Percentiles rank a stretch among this genome's conserved stretches.
phyloP scores from a whole-genome alignment of 768 basidiomycete species.

The Lentinula raphanica region DNA sequence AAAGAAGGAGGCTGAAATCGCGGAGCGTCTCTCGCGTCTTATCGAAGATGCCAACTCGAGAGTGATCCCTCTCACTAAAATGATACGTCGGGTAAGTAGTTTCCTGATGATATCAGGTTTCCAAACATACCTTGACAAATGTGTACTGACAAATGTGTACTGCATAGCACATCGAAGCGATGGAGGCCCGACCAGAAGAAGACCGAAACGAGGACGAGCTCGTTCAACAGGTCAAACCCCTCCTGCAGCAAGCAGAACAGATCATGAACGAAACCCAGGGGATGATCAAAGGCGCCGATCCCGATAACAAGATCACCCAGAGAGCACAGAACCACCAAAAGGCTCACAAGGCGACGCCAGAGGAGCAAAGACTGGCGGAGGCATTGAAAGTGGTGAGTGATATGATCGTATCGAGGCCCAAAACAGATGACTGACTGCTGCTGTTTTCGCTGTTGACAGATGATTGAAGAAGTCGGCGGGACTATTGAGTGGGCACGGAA shows the following conservation, averaged over 20 bases:
- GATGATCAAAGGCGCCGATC: constrained; percentile 30
- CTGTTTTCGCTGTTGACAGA: constrained; percentile 11
- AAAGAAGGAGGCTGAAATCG: constrained; percentile 23
- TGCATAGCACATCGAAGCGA: constrained; percentile 28
- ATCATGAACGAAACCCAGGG: constrained; percentile 34
- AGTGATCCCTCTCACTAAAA: constrained; percentile 25
- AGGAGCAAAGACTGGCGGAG: constrained; percentile 34
- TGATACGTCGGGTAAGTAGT: constrained; percentile 33
- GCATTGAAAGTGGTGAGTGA: constrained; percentile 28
- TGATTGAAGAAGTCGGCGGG: constrained; percentile 31
- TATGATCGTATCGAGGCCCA: too few species aligned
- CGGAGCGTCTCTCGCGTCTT: constrained; percentile 27
- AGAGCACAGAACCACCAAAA: constrained; percentile 27
- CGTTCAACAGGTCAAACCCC: constrained; percentile 29
- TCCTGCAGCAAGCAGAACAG: constrained; percentile 32
- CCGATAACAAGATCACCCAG: constrained; percentile 27
- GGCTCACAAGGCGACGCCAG: constrained; percentile 31
- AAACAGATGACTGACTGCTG: neutral
- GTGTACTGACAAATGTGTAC: too few species aligned
- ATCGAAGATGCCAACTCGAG: constrained; percentile 30
- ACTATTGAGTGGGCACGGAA: constrained; percentile 33
- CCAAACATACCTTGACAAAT: too few species aligned
- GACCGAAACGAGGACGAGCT: constrained; percentile 31
- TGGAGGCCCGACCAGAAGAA: constrained; percentile 28
- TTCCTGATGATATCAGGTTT: too few species aligned